Evolutionary conservation across 768 basidiomycete genomes (phyloP).

Genomic region (Lentinus brumalis): DNA sequence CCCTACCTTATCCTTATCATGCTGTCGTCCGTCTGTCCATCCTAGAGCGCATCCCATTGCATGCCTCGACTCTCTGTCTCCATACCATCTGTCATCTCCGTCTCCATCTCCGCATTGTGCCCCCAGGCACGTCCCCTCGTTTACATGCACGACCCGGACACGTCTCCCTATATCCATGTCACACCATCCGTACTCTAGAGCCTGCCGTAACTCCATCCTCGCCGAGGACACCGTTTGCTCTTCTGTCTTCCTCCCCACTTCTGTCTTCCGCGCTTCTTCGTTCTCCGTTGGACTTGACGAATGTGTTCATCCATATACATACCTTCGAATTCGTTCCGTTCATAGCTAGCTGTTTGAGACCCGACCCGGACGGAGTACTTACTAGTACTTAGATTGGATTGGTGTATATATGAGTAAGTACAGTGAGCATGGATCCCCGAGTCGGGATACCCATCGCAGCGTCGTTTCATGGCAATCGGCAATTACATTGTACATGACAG

Average conservation of each 20-base stretch:
- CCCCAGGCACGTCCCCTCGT: constrained; percentile 2
- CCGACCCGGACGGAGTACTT: background rate
- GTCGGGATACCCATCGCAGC: no score
- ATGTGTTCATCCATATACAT: no score
- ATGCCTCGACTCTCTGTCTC: background rate
- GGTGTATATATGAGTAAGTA: background rate
- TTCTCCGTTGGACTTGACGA: no score
- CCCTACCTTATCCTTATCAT: background rate
- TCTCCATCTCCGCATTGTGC: background rate
- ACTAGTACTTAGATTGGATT: background rate
- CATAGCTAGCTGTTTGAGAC: no score
- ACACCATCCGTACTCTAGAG: background rate
- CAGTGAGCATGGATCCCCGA: no score
- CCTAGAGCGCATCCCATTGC: background rate
- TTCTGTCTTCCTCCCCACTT: no score
- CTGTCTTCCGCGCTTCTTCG: no score
- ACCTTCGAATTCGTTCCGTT: no score
- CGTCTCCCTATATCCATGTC: background rate
- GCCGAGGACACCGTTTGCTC: background rate
- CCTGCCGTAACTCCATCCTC: background rate
- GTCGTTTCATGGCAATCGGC: no score
- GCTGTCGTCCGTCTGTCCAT: constrained; percentile 8
- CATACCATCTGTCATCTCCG: background rate
- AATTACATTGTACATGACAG: no score
- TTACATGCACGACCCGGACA: constrained; percentile 2